Evolutionary conservation across 495 filamentous ascomycete species (phyloP), one percentile per base, ranked within the genome.

Genomic region (Penicillium argentinense): DNA sequence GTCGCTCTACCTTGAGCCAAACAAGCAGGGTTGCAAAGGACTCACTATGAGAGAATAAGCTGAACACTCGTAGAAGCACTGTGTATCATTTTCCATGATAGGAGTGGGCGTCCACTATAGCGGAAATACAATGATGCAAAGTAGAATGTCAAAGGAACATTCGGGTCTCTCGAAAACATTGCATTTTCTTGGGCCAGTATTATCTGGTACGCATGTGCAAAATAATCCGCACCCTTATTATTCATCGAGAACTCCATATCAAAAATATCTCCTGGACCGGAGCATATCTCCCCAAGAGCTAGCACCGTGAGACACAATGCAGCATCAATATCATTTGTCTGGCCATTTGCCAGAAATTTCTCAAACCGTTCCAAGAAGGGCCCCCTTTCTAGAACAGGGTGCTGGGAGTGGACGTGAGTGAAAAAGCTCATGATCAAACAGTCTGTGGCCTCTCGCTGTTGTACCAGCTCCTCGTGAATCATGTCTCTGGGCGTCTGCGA

Each of bases 51-150:
- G 13, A 50, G 40, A 34, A 47, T 38, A 17, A 51, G 25, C 23
- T 54, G 39, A 14, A 51, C 47, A 14, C 9, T 43, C 1, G 25
- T 30, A 17, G 51, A 58, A 7, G 55, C 55, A 3, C 34, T 38
- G 18, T 39, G 39, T 14, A 58, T 54, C 23, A 39, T 14, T 19
- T 24, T 27, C 46, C 51, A 58, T 6, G 55, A 51, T 17, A 51
- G 50, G 5, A 58, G 43, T 8, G 55, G 51, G 7, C 55, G 29
- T 25, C 51, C 47, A 22, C 48, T 42, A 21, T 51, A 51, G 2
- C 55, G 55, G 17, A 58, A 49, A 29, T 58, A 58, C 16, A 58
- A 30, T 14, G 55, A 58, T 21, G 41, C 50, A 17, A 42, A 57
- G 33, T 54, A 47, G 18, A 49, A 50, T 11, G 50, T 42, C 26